phyloP scores from a whole-genome alignment of 2,329 filamentous ascomycete species.

The Scytalidium lignicola region DNA sequence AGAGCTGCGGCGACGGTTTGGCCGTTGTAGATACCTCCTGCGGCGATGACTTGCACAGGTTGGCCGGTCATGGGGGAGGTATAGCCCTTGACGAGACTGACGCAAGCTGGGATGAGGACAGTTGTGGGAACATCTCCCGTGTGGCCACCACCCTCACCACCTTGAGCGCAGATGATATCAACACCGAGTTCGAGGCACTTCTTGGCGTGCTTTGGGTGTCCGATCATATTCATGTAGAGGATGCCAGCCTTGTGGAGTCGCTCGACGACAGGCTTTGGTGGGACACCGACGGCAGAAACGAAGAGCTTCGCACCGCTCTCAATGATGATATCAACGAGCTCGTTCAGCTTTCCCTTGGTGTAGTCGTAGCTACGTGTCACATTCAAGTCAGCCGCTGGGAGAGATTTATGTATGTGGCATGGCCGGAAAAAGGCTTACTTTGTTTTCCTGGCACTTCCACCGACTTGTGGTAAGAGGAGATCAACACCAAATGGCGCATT shows the following conservation, averaged over 20 bases:
- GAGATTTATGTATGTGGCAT: too few species aligned
- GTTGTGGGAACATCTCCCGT: conserved; percentile 91
- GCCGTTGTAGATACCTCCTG: conserved; percentile 91
- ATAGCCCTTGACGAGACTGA: conserved; percentile 71
- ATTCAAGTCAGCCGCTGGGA: conserved; percentile 16
- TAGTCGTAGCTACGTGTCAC: conserved; percentile 78
- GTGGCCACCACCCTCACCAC: conserved; percentile 94
- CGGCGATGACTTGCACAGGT: conserved; percentile 87
- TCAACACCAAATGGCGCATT: conserved; percentile 94
- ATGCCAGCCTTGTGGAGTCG: conserved; percentile 82
- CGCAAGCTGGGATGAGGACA: conserved; percentile 87
- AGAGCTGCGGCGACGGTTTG: conserved; percentile 83
- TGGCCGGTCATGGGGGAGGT: conserved; percentile 83
- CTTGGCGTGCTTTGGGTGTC: conserved; percentile 97
- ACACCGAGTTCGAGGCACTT: conserved; percentile 90
- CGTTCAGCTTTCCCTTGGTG: conserved; percentile 95
- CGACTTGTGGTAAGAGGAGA: conserved; percentile 88
- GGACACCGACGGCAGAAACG: conserved; percentile 93
- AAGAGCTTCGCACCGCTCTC: conserved; percentile 87
- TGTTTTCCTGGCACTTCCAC: conserved; percentile 89
- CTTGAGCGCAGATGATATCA: conserved; percentile 97
- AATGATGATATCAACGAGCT: conserved; percentile 88
- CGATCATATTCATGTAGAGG: conserved; percentile 99
- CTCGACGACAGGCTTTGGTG: conserved; percentile 83
- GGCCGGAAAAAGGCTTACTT: conserved; percentile 51